Evolutionary conservation across 352 stramenopile genomes (phyloP).

Genomic region (Elongisporangium anandrum): DNA sequence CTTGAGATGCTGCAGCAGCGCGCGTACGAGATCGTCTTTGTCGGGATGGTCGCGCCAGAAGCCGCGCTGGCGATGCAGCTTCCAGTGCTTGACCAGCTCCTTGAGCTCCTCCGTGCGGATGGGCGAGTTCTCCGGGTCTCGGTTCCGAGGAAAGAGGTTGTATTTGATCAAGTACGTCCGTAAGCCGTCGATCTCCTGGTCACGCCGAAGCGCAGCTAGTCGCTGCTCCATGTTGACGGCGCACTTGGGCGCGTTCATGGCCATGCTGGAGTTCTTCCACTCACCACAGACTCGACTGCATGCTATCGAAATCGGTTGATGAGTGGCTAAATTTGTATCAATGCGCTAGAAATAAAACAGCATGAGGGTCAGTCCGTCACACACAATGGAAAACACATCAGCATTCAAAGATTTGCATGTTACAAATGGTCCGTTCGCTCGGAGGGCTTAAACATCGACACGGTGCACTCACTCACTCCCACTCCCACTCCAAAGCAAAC

Average conservation of each 20-base stretch:
- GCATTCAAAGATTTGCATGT: neutral
- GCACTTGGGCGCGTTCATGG: conserved; percentile 76
- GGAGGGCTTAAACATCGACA: neutral
- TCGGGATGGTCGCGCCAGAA: conserved; percentile 89
- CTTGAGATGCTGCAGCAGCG: conserved; percentile 80
- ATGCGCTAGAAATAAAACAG: neutral
- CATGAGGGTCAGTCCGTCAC: neutral
- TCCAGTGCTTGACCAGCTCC: conserved; percentile 90
- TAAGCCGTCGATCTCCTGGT: conserved; percentile 83
- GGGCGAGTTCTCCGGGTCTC: conserved; percentile 79
- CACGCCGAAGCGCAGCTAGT: conserved; percentile 61
- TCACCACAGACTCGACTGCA: neutral
- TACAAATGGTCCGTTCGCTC: neutral
- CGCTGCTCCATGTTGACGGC: conserved; percentile 86
- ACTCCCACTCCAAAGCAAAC: too few species aligned
- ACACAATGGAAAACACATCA: neutral
- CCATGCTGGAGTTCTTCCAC: conserved; percentile 39
- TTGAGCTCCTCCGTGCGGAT: conserved; percentile 89
- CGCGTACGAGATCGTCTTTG: conserved; percentile 87
- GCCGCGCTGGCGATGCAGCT: conserved; percentile 83
- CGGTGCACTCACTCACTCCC: neutral
- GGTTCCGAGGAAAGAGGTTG: conserved; percentile 81
- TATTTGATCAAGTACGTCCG: conserved; percentile 86
- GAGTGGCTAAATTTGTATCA: neutral
- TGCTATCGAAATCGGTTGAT: neutral